Conservation (phyloP, 2,329 filamentous ascomycete species). For the Sclerotinia minor region DNA sequence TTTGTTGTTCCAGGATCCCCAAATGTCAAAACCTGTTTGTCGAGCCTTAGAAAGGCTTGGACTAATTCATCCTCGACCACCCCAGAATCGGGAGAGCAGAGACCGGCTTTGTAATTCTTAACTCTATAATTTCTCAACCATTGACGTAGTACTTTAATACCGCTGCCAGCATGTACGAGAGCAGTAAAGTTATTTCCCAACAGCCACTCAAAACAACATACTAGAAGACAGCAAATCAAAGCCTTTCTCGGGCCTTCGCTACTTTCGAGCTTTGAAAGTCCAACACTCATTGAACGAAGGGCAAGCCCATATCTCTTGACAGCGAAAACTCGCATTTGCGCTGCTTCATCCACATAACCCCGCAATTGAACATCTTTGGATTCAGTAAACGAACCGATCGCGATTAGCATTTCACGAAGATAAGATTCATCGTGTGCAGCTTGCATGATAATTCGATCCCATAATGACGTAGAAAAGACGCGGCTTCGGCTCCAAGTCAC, state of each 20-base stretch:
- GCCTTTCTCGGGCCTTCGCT: slow-evolving; percentile 21
- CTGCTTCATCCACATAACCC: not conserved
- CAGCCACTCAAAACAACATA: slow-evolving; percentile 27
- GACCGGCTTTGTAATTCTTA: slow-evolving; percentile 7
- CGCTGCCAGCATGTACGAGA: slow-evolving; percentile 19
- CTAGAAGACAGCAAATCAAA: slow-evolving; percentile 24
- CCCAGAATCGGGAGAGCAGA: slow-evolving; percentile 15
- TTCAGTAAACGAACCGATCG: slow-evolving; percentile 55
- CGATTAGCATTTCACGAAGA: slow-evolving; percentile 63
- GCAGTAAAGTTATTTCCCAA: slow-evolving; percentile 22
- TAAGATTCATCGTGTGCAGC: slow-evolving; percentile 59
- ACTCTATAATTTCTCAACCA: slow-evolving; percentile 17
- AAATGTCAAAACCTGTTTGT: slow-evolving; percentile 27
- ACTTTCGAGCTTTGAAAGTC: slow-evolving; percentile 1
- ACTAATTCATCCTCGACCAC: slow-evolving; percentile 28
- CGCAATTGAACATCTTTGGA: slow-evolving; percentile 20
- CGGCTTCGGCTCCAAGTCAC: slow-evolving; percentile 48
- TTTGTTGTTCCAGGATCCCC: slow-evolving; percentile 18
- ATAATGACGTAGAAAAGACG: slow-evolving; percentile 61
- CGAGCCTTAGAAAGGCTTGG: slow-evolving; percentile 24
- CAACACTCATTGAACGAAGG: slow-evolving; percentile 24
- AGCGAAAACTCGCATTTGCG: slow-evolving; percentile 20
- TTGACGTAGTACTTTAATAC: slow-evolving; percentile 15
- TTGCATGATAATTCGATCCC: slow-evolving; percentile 61
- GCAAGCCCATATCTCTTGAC: slow-evolving; percentile 24